phyloP scores from a whole-genome alignment of 495 filamentous ascomycete species.

The Staphylotrichum longicolle region DNA sequence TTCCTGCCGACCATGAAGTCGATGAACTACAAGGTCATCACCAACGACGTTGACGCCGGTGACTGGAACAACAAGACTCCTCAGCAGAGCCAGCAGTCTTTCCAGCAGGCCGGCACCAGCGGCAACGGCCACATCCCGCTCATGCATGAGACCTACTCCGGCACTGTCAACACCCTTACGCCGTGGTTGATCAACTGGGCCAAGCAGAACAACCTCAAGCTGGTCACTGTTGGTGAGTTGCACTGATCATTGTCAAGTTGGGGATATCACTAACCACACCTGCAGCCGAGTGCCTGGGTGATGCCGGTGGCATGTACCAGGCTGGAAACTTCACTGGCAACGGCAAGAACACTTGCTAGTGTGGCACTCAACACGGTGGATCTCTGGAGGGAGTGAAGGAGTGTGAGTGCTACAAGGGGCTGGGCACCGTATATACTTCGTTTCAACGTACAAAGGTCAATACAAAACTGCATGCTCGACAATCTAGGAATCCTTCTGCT shows the following conservation, averaged over 20 bases:
- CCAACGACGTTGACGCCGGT: slow-evolving; percentile 51
- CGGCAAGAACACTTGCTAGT: slow-evolving; percentile 28
- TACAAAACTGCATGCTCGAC: background rate
- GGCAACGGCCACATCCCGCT: slow-evolving; percentile 54
- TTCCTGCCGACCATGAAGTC: slow-evolving; percentile 45
- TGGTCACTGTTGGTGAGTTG: slow-evolving; percentile 52
- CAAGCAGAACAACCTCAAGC: slow-evolving; percentile 47
- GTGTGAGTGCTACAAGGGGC: background rate
- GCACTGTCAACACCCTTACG: slow-evolving; percentile 48
- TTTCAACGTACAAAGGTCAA: background rate
- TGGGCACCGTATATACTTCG: background rate
- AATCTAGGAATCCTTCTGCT: background rate
- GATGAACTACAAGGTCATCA: slow-evolving; percentile 55
- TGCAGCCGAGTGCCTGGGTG: slow-evolving; percentile 51
- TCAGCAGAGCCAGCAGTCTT: slow-evolving; percentile 42
- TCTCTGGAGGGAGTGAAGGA: too few relatives aligned
- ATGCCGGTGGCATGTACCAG: slow-evolving; percentile 47
- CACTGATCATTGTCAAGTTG: background rate
- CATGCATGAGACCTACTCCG: slow-evolving; percentile 54
- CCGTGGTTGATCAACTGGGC: slow-evolving; percentile 56
- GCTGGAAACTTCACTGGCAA: slow-evolving; percentile 37
- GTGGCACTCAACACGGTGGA: background rate
- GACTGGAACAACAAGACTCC: slow-evolving; percentile 54
- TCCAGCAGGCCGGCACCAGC: slow-evolving; percentile 44
- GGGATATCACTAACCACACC: slow-evolving; percentile 20